A percentile compares a stretch with the other conserved stretches of the same genome.
Evolutionary conservation across 2,329 filamentous ascomycete genomes (phyloP).

Genomic region (Ilyonectria mors-panacis): DNA sequence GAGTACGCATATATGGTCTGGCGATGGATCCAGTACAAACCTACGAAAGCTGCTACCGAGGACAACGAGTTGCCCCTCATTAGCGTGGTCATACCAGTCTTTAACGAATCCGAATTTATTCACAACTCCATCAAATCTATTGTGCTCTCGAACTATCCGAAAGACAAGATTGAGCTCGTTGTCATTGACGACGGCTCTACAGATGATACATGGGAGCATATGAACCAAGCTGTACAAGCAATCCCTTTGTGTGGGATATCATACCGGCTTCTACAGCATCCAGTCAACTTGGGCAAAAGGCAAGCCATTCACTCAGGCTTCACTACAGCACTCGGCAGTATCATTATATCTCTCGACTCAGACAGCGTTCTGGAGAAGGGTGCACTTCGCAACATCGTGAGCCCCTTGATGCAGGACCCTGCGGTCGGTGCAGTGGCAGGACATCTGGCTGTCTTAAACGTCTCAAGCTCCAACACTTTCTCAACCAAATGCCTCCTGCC

Average conservation of each 20-base stretch:
- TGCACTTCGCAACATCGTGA: constrained; percentile 19
- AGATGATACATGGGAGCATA: constrained; percentile 20
- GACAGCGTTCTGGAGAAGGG: constrained; percentile 15
- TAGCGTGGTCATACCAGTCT: constrained; percentile 18
- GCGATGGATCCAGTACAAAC: constrained; percentile 17
- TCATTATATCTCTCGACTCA: constrained; percentile 18
- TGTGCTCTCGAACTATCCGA: constrained; percentile 15
- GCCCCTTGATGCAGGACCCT: constrained; percentile 15
- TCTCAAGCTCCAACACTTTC: constrained; percentile 1
- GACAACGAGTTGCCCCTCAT: constrained; percentile 12
- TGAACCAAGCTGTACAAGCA: constrained; percentile 15
- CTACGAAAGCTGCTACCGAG: not conserved
- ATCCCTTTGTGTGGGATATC: constrained; percentile 11
- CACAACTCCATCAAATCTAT: constrained; percentile 16
- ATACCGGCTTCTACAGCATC: constrained; percentile 8
- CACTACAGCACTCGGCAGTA: constrained; percentile 7
- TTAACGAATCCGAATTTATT: constrained; percentile 21
- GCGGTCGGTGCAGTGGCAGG: constrained; percentile 18
- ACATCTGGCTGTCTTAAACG: constrained; percentile 17
- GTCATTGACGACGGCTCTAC: constrained; percentile 19
- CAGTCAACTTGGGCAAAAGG: constrained; percentile 19
- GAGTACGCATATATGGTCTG: constrained; percentile 16
- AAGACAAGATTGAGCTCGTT: constrained; percentile 18
- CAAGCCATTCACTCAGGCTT: constrained; percentile 18
- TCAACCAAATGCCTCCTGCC: constrained; percentile 13